Base-by-base conservation (phyloP, 148 eudicot genomes). In the Pouteria glomerata region DNA sequence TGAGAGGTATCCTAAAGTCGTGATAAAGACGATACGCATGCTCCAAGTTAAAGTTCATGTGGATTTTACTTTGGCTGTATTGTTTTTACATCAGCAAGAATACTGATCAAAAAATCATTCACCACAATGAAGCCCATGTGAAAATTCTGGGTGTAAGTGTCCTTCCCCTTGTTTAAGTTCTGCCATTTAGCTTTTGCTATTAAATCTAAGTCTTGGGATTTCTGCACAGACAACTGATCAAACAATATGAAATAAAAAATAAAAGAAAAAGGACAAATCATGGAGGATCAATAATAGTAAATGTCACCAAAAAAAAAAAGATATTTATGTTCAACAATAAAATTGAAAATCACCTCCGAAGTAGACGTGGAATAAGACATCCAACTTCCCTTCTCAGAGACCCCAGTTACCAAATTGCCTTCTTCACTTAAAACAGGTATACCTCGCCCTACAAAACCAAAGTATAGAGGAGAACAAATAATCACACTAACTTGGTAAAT, bases 361-460 rank as follows among this genome's bases (percentile, higher is more conserved):
- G 86, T 77, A 41, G 91, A 82, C 24, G 83, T 51, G 0, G 88
- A 76, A 76, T 88, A 89, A 52, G 80, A 70, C 29, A 68, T 59
- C 73, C 66, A 84, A 77, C 78, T 79, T 69, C 74, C 81, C 80
- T 80, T 85, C 35, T 81, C 91, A 67, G 82, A 76, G 61, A 84
- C 89, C 30, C 78, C 80, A 60, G 85, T 76, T 61, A 92, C 79
- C 15, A 87, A 75, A 63, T 84, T 85, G 55, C 99, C 96, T 76
- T 88, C 92, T 83, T 92, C 99, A 74, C 88, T 84, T 81, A 95
- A 70, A 65, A 95, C 63, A 66, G 97, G 99, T 48, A 90, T 73
- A 65, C 97, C 92, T 77, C 83, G 81, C 51, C 92, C 99, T 95
- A 68, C 76, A 88, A 42, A 53, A 70, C 26, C 57, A 45, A 67